Percentiles rank a stretch among this genome's conserved stretches.
phyloP scores from a whole-genome alignment of 176 grass and related monocot species.

The Juncus inflexus region DNA sequence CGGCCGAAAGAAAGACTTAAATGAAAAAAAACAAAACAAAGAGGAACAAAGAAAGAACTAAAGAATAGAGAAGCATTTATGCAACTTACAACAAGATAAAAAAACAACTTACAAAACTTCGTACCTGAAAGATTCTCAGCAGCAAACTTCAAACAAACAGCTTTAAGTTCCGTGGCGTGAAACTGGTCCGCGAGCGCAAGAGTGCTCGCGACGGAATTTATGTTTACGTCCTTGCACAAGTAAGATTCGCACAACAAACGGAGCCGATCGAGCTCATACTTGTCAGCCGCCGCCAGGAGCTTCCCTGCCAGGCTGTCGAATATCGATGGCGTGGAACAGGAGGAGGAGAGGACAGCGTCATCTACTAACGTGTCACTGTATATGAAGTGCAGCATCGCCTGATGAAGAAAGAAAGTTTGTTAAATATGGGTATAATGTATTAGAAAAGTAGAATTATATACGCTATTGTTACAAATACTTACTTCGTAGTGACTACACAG shows the following conservation, averaged over 20 bases:
- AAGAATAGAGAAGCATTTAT: neutral
- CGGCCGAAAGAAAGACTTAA: too few relatives aligned
- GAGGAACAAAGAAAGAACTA: neutral
- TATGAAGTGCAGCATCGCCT: conserved; percentile 84
- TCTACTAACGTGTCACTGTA: conserved; percentile 70
- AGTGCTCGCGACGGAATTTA: conserved; percentile 72
- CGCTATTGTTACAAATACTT: conserved; percentile 10
- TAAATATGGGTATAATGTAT: too few relatives aligned
- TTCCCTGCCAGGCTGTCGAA: conserved; percentile 77
- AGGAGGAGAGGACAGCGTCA: conserved; percentile 67
- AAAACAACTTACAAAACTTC: neutral
- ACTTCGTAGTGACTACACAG: neutral
- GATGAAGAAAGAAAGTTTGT: neutral
- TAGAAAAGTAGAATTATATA: neutral
- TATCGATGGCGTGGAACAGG: conserved; percentile 60
- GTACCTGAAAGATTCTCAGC: conserved; percentile 95
- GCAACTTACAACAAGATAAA: neutral
- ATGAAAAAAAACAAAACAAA: neutral
- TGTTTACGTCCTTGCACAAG: conserved; percentile 81
- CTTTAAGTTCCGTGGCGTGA: conserved; percentile 83
- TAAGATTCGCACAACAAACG: conserved; percentile 75
- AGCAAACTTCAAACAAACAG: conserved; percentile 85
- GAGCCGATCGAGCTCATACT: conserved; percentile 74
- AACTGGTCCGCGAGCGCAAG: conserved; percentile 71
- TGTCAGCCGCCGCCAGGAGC: conserved; percentile 77